Evolutionary conservation across 163 green algal genomes (phyloP), one percentile per base, ranked within the genome.

Genomic region (Scenedesmus sp.): DNA sequence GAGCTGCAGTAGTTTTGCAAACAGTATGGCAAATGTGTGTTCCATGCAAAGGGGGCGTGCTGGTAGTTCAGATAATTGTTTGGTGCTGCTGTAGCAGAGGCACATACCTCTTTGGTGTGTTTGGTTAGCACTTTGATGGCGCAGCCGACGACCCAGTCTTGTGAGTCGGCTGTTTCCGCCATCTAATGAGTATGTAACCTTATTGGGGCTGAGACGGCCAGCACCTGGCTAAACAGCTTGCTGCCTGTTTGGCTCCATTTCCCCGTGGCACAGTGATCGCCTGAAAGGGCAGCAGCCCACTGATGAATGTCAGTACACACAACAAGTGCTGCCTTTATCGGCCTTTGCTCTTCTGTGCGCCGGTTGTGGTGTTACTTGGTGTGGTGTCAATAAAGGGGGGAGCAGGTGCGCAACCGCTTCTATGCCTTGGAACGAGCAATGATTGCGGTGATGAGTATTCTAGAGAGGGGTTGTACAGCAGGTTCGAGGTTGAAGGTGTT

Each of bases 131-230:
- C 65, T 15, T 65, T 68, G n/a, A 89, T 83, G 61, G 65, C 30
- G 73, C 85, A 89, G 46, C 85, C 85, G 24, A 83, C 53, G 68
- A 89, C 65, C 85, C 85, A 89, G 68, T 89, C 83, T 3, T 89
- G 59, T 81, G 83, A 81, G 18, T 89, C 83, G 37, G 72, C 81
- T 86, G 81, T 86, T 0, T 86, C 81, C 26, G 35, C 46, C 81
- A 86, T 86, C 7, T 46, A 24, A 26, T 76, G 40, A 16, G 65
- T 30, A 26, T 76, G 30, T 5, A 9, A 35, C 65, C 65, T 76
- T 18, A 7, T 3, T 76, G 37, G 30, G 26, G 65, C 65, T 18
- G 65, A 40, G 9, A 76, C 5, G 65, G 9, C 30, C 30, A 72
- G 65, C 65, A 76, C 30, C 65, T 37, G 40, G 30, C 65, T 76